Evolutionary conservation across 73 alveolate species (phyloP).

Genomic region (Paramecium sonneborni): DNA sequence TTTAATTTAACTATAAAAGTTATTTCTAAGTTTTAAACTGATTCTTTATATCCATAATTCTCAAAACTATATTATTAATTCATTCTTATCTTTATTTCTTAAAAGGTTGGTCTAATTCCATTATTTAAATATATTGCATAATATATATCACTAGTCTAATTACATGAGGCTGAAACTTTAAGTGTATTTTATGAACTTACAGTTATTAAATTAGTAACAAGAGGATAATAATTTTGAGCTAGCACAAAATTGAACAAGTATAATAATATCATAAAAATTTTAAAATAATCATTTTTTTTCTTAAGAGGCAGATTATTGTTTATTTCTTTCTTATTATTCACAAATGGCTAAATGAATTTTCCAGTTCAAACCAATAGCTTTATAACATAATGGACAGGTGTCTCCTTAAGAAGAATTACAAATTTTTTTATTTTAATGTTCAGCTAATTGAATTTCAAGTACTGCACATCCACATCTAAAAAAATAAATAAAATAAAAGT

Average conservation of each 20-base stretch:
- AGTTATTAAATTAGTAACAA: neutral
- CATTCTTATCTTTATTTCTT: neutral
- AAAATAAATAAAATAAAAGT: neutral
- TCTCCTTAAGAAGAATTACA: neutral
- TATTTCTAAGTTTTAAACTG: neutral
- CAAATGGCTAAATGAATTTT: constrained; percentile 52
- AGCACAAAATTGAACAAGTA: neutral
- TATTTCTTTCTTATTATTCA: constrained; percentile 2
- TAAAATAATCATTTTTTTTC: constrained; percentile 9
- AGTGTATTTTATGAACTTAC: neutral
- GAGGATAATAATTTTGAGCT: neutral
- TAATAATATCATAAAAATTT: neutral
- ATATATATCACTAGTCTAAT: neutral
- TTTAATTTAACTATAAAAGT: neutral
- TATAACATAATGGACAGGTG: constrained; percentile 46
- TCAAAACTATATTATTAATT: neutral
- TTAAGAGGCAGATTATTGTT: neutral
- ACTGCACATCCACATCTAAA: constrained; percentile 29
- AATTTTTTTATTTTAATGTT: neutral
- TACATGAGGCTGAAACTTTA: neutral
- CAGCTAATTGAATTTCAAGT: neutral
- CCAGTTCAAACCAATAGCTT: constrained; percentile 26
- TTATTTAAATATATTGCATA: neutral
- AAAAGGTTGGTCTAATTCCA: neutral
- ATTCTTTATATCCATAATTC: neutral